phyloP scores from a whole-genome alignment of 805 yeast species.

The Kluyveromyces siamensis region DNA sequence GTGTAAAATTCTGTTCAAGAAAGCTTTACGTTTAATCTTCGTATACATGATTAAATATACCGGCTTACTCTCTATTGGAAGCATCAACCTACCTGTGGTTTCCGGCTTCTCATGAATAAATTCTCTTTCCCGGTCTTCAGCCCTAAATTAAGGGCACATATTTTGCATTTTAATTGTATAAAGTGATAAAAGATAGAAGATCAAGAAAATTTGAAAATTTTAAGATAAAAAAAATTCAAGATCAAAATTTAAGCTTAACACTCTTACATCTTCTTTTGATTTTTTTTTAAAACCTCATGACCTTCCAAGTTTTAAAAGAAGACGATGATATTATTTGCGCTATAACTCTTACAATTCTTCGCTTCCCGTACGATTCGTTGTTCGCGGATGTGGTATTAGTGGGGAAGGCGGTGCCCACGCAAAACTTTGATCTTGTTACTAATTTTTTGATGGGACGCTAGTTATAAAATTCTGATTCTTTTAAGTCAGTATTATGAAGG shows the following conservation, averaged over 20 bases:
- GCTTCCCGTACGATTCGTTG: slow-evolving; percentile 7
- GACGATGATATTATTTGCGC: slow-evolving; percentile 31
- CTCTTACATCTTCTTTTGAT: too few species aligned
- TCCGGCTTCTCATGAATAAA: too few species aligned
- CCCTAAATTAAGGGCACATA: not conserved
- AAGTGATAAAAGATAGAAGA: not conserved
- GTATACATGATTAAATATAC: too few species aligned
- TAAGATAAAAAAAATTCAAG: too few species aligned
- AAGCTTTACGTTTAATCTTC: too few species aligned
- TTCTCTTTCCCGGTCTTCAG: not conserved
- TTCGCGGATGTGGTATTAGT: slow-evolving; percentile 24
- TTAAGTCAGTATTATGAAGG: slow-evolving; percentile 4
- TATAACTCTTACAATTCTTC: slow-evolving; percentile 29
- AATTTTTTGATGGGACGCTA: slow-evolving; percentile 28
- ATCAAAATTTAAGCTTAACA: too few species aligned
- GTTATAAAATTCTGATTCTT: slow-evolving; percentile 32
- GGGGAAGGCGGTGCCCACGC: slow-evolving; percentile 33
- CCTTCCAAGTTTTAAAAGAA: slow-evolving; percentile 33
- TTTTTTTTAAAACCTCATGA: slow-evolving; percentile 18
- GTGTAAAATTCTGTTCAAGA: too few species aligned
- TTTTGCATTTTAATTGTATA: not conserved
- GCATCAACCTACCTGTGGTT: too few species aligned
- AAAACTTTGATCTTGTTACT: slow-evolving; percentile 30
- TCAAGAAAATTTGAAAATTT: not conserved
- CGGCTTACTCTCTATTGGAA: too few species aligned